These are phyloP conservation scores for Yamadazyma endophytica DNA, from an alignment of 805 yeast species.

Conservation along the genomic window DNA sequence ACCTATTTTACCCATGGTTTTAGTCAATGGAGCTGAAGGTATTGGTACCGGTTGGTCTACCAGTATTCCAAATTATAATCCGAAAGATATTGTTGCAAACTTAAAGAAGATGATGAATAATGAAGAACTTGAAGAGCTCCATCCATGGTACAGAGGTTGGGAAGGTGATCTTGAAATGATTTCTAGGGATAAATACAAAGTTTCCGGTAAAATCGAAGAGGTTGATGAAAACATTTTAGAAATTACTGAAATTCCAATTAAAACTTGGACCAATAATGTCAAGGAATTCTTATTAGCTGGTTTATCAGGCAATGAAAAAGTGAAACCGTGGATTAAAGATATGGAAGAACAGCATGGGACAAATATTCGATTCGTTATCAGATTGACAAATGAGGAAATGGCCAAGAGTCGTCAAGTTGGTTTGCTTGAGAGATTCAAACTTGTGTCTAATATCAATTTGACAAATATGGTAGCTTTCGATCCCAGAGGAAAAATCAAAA, in stretches of 20 bases:
- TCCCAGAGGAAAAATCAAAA: constrained; percentile 79
- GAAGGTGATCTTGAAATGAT: constrained; percentile 69
- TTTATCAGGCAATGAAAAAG: constrained; percentile 73
- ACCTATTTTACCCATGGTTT: constrained; percentile 91
- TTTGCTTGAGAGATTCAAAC: constrained; percentile 76
- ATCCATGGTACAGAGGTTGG: constrained; percentile 97
- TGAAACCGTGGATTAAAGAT: constrained; percentile 84
- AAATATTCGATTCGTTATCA: constrained; percentile 75
- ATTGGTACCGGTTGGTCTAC: constrained; percentile 99
- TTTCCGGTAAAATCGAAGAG: constrained; percentile 79
- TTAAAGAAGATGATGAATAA: constrained; percentile 69
- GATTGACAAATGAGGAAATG: constrained; percentile 78
- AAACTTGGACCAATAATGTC: constrained; percentile 87
- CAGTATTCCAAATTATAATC: constrained; percentile 85
- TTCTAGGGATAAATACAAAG: constrained; percentile 64
- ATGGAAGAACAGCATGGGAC: constrained; percentile 91
- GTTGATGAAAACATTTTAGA: constrained; percentile 75
- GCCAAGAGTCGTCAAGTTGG: constrained; percentile 70
- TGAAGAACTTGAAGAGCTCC: constrained; percentile 66
- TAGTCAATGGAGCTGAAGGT: constrained; percentile 96
- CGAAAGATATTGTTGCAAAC: constrained; percentile 74
- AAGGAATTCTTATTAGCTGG: constrained; percentile 80
- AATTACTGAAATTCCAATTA: constrained; percentile 89
- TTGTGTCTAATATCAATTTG: constrained; percentile 62
- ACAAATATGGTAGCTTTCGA: constrained; percentile 96